These are phyloP conservation scores for Chlamydomonas incerta DNA, from an alignment of 139 green algal species.

Conservation along the genomic window DNA sequence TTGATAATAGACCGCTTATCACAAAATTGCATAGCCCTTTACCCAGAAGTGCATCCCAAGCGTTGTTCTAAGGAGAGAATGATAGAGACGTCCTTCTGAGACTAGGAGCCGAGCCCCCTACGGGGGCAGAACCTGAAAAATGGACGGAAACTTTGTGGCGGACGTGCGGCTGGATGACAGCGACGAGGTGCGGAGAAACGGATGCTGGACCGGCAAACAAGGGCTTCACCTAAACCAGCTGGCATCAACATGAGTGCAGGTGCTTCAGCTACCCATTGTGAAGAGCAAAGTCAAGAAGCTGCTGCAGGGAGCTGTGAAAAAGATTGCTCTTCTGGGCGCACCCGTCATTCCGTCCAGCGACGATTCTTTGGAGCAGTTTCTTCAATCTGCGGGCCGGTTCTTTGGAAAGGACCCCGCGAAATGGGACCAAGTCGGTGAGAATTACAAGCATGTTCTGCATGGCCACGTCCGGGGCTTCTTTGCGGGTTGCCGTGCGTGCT, in stretches of 20 bases:
- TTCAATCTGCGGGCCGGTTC: conserved; percentile 63
- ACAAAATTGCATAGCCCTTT: no score
- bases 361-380: conserved; percentile 65
- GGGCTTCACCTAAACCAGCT: not conserved
- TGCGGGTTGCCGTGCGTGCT: no score
- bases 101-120: no score
- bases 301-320: conserved; percentile 47
- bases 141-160: conserved; percentile 61
- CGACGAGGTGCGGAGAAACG: conserved; percentile 40
- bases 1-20: no score
- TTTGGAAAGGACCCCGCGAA: conserved; percentile 79
- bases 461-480: no score
- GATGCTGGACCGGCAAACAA: no score
- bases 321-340: conserved; percentile 52
- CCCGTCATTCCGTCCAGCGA: conserved; percentile 60
- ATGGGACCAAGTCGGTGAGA: conserved; percentile 70
- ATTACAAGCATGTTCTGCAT: no score
- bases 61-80: no score
- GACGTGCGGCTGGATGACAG: conserved; percentile 57
- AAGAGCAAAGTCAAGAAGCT: conserved; percentile 59
- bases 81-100: no score
- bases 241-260: conserved; percentile 42
- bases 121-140: not conserved
- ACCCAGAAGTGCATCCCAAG: no score
- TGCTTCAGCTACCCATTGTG: conserved; percentile 73